These are phyloP conservation scores for Verticillium zaregamsianum DNA, from an alignment of 2,329 filamentous ascomycete genomes.

Conservation along the genomic window DNA sequence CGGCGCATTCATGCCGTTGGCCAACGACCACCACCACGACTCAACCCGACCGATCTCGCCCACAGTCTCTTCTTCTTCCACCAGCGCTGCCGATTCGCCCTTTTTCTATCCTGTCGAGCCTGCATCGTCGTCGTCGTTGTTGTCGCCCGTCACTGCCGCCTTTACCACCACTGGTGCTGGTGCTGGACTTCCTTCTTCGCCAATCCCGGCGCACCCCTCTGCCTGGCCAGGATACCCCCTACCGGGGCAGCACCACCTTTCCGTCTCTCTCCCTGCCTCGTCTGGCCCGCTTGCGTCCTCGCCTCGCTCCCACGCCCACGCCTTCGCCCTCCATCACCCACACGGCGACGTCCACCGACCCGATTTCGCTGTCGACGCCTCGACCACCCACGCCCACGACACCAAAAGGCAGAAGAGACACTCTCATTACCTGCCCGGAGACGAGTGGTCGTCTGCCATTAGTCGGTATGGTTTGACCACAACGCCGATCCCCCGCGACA, in stretches of 20 bases:
- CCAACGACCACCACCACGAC: conserved; percentile 6
- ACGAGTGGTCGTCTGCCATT: conserved; percentile 14
- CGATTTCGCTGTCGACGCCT: conserved; percentile 10
- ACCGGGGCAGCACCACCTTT: not conserved
- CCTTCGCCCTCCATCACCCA: not conserved
- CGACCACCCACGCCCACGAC: not conserved
- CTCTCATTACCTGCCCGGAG: conserved; percentile 5
- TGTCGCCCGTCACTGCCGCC: not conserved
- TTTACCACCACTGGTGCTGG: conserved; percentile 3
- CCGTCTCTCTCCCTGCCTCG: not conserved
- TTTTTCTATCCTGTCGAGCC: not conserved
- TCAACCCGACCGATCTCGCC: not conserved
- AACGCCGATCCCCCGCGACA: conserved; percentile 9
- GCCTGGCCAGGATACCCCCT: not conserved
- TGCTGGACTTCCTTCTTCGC: not conserved
- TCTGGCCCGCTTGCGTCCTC: not conserved
- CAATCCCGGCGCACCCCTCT: not conserved
- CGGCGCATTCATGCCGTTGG: conserved; percentile 15
- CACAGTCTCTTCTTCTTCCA: not conserved
- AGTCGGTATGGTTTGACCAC: conserved; percentile 25
- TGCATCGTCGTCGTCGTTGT: conserved; percentile 1
- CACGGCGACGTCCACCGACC: conserved; percentile 4
- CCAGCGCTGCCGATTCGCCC: not conserved
- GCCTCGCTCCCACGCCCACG: not conserved
- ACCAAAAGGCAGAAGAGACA: conserved; percentile 6